phyloP scores from a whole-genome alignment of 2,329 filamentous ascomycete genomes.

The Colletotrichum noveboracense region DNA sequence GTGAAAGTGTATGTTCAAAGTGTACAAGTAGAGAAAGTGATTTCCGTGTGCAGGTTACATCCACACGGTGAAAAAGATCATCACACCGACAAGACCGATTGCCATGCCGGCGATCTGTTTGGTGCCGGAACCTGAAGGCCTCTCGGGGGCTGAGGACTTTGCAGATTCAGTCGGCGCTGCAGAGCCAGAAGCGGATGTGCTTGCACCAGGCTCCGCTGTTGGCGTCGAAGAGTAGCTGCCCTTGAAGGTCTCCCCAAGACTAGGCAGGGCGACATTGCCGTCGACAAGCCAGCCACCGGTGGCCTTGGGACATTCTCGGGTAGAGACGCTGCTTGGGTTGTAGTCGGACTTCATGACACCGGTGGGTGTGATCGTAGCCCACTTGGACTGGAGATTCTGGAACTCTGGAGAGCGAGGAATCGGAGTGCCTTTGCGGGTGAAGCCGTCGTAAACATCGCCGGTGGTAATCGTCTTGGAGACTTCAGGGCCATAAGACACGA shows the following conservation, averaged over 20 bases:
- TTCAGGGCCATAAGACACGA: conserved; percentile 76
- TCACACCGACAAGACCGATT: conserved; percentile 53
- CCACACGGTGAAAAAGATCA: conserved; percentile 58
- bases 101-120: conserved; percentile 56
- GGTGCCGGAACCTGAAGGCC: conserved; percentile 44
- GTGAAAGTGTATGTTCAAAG: background rate
- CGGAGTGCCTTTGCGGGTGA: conserved; percentile 73
- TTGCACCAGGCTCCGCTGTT: conserved; percentile 8
- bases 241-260: conserved; percentile 60
- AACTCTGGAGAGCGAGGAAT: conserved; percentile 79
- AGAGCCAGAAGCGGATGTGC: conserved; percentile 15
- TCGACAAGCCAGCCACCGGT: conserved; percentile 77
- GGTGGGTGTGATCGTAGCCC: conserved; percentile 74
- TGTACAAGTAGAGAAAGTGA: conserved; percentile 7
- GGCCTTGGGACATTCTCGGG: conserved; percentile 72
- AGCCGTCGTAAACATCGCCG: conserved; percentile 69
- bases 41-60: conserved; percentile 35
- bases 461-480: conserved; percentile 55
- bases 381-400: conserved; percentile 75
- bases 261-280: conserved; percentile 72
- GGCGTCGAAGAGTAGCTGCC: conserved; percentile 26
- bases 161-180: conserved; percentile 34
- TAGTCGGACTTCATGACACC: conserved; percentile 73
- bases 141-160: conserved; percentile 28
- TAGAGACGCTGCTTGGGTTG: conserved; percentile 62